Conservation (phyloP, 805 yeast species). For the Candida sakaeoensis region DNA sequence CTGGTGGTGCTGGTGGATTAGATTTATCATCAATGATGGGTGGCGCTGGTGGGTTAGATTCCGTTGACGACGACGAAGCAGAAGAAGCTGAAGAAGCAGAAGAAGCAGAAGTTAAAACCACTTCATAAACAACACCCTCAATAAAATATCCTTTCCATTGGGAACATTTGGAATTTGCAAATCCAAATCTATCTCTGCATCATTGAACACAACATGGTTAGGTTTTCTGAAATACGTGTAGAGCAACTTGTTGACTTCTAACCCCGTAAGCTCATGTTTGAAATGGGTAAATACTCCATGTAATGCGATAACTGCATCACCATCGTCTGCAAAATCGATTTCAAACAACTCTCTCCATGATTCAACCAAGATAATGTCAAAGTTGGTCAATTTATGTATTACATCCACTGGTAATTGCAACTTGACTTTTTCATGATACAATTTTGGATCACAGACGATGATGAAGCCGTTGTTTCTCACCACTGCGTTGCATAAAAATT, state of each 20-base stretch:
- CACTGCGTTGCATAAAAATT: slow-evolving; percentile 6
- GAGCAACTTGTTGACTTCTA: slow-evolving; percentile 6
- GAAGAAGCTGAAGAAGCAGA: slow-evolving; percentile 21
- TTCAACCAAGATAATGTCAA: slow-evolving; percentile 10
- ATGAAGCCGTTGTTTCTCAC: slow-evolving; percentile 6
- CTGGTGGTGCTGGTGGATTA: slow-evolving; percentile 19
- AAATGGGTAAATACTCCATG: slow-evolving; percentile 9
- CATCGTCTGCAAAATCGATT: not conserved
- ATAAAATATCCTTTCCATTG: not conserved
- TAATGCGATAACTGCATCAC: slow-evolving; percentile 1
- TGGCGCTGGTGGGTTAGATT: slow-evolving; percentile 21
- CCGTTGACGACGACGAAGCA: slow-evolving; percentile 19
- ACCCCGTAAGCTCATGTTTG: slow-evolving; percentile 1
- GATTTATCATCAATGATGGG: slow-evolving; percentile 30
- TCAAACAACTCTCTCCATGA: slow-evolving; percentile 10
- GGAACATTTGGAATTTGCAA: slow-evolving; percentile 5
- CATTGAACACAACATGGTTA: slow-evolving; percentile 6
- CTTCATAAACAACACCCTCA: slow-evolving; percentile 7
- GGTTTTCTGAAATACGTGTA: slow-evolving; percentile 4
- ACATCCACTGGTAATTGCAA: not conserved
- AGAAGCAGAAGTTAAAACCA: slow-evolving; percentile 10
- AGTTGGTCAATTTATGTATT: slow-evolving; percentile 4
- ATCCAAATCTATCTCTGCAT: slow-evolving; percentile 7
- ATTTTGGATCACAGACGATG: slow-evolving; percentile 9
- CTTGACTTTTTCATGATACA: slow-evolving; percentile 4